These are phyloP conservation scores for Symbiodinium natans DNA, from an alignment of 73 alveolate genomes.

Conservation along the genomic window DNA sequence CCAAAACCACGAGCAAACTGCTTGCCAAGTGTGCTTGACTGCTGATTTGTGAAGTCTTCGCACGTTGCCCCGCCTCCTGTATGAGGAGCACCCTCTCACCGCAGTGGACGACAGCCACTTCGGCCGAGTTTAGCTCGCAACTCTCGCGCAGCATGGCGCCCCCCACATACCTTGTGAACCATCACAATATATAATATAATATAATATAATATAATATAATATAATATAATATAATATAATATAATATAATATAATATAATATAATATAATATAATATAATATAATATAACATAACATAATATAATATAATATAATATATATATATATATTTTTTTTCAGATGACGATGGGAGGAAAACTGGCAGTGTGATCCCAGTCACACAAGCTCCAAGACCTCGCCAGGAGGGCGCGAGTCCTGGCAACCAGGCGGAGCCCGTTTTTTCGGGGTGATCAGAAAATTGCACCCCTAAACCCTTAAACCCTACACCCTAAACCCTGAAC, in stretches of 20 bases:
- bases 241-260: too few relatives aligned
- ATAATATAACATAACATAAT: too few relatives aligned
- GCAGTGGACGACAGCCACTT: slow-evolving; percentile 63
- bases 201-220: not conserved
- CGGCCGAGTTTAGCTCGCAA: slow-evolving; percentile 31
- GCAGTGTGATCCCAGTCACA: not conserved
- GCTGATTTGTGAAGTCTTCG: too few relatives aligned
- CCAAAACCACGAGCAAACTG: too few relatives aligned
- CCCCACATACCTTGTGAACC: slow-evolving; percentile 19
- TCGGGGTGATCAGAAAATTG: too few relatives aligned
- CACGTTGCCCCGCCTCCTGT: slow-evolving; percentile 44
- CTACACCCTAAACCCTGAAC: too few relatives aligned
- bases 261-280: too few relatives aligned
- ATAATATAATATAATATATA: too few relatives aligned
- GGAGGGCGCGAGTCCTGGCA: slow-evolving; percentile 17
- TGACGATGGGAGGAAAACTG: too few relatives aligned
- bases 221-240: not conserved
- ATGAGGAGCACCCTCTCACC: slow-evolving; percentile 61
- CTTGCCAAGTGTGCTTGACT: too few relatives aligned
- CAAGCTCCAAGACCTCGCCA: not conserved
- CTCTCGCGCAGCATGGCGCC: slow-evolving; percentile 77
- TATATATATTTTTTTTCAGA: too few relatives aligned
- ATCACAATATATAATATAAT: not conserved
- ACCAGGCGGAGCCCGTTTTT: not conserved
- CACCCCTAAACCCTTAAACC: too few relatives aligned